Evolutionary conservation across 2,329 filamentous ascomycete genomes (phyloP).

Genomic region (Calonectria crousiana): DNA sequence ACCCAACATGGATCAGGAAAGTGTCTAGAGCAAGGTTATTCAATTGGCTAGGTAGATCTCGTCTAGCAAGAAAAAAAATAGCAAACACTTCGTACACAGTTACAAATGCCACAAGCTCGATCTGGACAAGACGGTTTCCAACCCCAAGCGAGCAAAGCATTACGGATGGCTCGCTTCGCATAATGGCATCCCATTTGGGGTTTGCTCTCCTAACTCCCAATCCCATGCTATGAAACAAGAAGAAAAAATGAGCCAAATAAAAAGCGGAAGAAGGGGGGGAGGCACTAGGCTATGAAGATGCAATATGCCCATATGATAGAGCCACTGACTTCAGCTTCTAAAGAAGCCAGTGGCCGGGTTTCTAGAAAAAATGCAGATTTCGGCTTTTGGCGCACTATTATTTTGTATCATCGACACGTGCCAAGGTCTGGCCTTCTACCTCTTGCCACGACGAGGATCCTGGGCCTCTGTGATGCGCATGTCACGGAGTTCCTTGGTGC

Average conservation of each 20-base stretch:
- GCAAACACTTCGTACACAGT: conserved; percentile 7
- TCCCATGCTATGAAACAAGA: conserved; percentile 40
- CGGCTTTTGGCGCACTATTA: not conserved
- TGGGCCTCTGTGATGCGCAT: conserved; percentile 83
- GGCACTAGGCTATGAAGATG: conserved; percentile 28
- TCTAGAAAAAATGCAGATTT: not conserved
- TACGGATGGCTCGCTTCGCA: conserved; percentile 24
- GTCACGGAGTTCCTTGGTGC: conserved; percentile 92
- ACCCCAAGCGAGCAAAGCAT: conserved; percentile 22
- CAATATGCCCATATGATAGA: conserved; percentile 1
- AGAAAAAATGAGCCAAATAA: conserved; percentile 21
- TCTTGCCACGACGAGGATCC: conserved; percentile 80
- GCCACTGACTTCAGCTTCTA: not conserved
- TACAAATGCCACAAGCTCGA: conserved; percentile 1
- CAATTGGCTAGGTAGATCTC: conserved; percentile 20
- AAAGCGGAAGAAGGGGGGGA: conserved; percentile 14
- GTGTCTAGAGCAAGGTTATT: conserved; percentile 18
- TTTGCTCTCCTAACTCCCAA: conserved; percentile 39
- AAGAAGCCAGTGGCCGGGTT: not conserved
- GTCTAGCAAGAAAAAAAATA: conserved; percentile 12
- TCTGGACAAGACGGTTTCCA: not conserved
- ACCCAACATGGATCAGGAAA: conserved; percentile 19
- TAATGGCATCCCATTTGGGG: not conserved
- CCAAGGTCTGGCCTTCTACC: conserved; percentile 43
- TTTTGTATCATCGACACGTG: not conserved